Evolutionary conservation across 106 monocot genomes (phyloP).

Genomic region (Amphibolis antarctica): DNA sequence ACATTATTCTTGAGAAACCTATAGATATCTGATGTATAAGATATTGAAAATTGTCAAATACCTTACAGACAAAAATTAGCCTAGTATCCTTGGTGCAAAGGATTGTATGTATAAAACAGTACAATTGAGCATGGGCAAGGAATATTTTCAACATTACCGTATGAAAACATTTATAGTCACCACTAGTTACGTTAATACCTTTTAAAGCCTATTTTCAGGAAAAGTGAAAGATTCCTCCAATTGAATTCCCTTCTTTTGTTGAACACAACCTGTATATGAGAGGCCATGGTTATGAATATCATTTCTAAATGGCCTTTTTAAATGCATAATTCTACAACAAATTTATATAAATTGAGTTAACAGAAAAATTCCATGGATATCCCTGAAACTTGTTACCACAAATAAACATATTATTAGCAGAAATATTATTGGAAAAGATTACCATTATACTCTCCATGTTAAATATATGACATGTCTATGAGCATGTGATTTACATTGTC

Average conservation of each 20-base stretch:
- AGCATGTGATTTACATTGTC: too few relatives aligned
- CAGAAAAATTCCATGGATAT: too few relatives aligned
- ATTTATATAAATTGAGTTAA: too few relatives aligned
- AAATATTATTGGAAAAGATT: too few relatives aligned
- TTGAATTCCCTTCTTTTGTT: constrained; percentile 69
- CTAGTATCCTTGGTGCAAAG: not conserved
- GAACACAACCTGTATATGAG: constrained; percentile 51
- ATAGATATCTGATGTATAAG: too few relatives aligned
- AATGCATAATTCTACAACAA: too few relatives aligned
- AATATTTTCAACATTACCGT: not conserved
- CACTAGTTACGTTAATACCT: constrained; percentile 26
- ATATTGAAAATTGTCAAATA: too few relatives aligned
- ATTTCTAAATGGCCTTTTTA: not conserved
- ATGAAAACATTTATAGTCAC: not conserved
- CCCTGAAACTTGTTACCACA: too few relatives aligned
- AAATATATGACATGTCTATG: too few relatives aligned
- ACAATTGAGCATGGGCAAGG: not conserved
- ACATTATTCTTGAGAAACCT: too few relatives aligned
- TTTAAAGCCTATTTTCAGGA: constrained; percentile 46
- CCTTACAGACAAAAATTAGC: not conserved
- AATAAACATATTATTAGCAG: too few relatives aligned
- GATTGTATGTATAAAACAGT: not conserved
- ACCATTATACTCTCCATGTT: too few relatives aligned
- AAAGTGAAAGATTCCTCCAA: constrained; percentile 50
- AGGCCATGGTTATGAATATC: not conserved